Percentiles rank a stretch among this genome's conserved stretches.
Evolutionary conservation across 257 asterid species (phyloP).

Genomic region (Petunia axillaris): DNA sequence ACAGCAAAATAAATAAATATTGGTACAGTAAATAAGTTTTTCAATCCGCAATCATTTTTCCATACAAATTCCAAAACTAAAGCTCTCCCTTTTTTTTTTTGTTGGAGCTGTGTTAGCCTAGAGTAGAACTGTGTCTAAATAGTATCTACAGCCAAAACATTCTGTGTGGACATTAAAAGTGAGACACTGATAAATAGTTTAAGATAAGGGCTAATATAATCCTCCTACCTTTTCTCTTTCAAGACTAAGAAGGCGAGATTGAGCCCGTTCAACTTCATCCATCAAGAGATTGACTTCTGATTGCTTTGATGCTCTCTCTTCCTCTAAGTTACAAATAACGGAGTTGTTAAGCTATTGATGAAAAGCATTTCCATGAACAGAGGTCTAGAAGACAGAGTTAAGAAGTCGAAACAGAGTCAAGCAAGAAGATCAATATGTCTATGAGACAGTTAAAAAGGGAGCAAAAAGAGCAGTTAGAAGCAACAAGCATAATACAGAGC

Average conservation of each 20-base stretch:
- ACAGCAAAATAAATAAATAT: not conserved
- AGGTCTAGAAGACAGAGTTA: constrained; percentile 12
- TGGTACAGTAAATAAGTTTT: constrained; percentile 16
- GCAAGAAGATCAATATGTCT: constrained; percentile 14
- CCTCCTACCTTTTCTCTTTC: constrained; percentile 90
- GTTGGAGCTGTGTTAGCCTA: constrained; percentile 1
- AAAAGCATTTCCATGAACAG: not conserved
- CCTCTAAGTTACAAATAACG: constrained; percentile 50
- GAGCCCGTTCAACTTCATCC: constrained; percentile 99
- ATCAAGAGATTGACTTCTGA: constrained; percentile 90
- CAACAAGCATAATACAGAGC: not conserved
- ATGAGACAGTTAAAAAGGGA: not conserved
- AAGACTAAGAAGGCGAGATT: constrained; percentile 88
- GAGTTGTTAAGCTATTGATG: not conserved
- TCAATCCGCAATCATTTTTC: constrained; percentile 10
- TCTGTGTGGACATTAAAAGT: constrained; percentile 14
- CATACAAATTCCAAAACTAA: constrained; percentile 7
- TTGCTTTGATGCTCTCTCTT: constrained; percentile 88
- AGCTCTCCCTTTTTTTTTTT: not conserved
- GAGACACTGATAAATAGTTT: constrained; percentile 1
- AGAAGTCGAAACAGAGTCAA: constrained; percentile 12
- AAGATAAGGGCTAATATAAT: not conserved
- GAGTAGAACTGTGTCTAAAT: not conserved
- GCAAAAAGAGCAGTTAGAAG: not conserved
- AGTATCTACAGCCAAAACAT: constrained; percentile 6